A percentile compares a stretch with the other conserved stretches of the same genome.
These are phyloP conservation scores for Xerocomellus amylosporus DNA, from an alignment of 768 basidiomycete species.

Conservation along the genomic window DNA sequence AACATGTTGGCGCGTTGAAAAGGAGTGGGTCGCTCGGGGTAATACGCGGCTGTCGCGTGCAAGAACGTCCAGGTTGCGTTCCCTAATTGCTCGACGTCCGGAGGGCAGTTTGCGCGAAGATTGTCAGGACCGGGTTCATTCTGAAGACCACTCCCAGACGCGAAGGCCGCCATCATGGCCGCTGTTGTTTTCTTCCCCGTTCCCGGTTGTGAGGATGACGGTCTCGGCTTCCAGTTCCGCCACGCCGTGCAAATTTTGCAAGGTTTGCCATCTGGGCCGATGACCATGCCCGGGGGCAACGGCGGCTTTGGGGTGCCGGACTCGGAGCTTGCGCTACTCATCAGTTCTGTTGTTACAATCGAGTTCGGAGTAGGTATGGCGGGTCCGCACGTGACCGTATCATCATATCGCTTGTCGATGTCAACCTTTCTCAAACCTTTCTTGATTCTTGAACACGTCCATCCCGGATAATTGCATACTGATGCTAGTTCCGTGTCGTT, in stretches of 20 bases:
- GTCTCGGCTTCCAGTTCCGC: conserved; percentile 58
- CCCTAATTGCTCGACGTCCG: conserved; percentile 87
- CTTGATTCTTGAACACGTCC: too few relatives aligned
- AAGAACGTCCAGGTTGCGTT: conserved; percentile 96
- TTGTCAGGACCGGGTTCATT: conserved; percentile 32
- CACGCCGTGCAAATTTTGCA: conserved; percentile 91
- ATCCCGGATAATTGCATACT: neutral
- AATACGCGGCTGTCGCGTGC: conserved; percentile 93
- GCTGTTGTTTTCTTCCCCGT: conserved; percentile 34
- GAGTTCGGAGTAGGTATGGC: neutral
- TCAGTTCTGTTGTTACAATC: neutral
- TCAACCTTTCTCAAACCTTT: too few relatives aligned
- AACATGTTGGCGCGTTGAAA: conserved; percentile 83
- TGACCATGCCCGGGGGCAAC: conserved; percentile 79
- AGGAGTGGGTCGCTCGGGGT: conserved; percentile 76
- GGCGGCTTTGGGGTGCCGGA: conserved; percentile 18
- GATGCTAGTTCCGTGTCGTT: neutral
- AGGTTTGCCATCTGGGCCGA: conserved; percentile 92
- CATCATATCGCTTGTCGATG: neutral
- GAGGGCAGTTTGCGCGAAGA: conserved; percentile 72
- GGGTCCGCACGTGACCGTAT: conserved; percentile 19
- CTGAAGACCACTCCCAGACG: conserved; percentile 29
- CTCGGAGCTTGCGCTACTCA: conserved; percentile 9
- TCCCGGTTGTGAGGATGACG: conserved; percentile 28
- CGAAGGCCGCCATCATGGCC: conserved; percentile 35